These are phyloP conservation scores for Exserohilum rostratum DNA, from an alignment of 2,329 filamentous ascomycete species.

Conservation along the genomic window DNA sequence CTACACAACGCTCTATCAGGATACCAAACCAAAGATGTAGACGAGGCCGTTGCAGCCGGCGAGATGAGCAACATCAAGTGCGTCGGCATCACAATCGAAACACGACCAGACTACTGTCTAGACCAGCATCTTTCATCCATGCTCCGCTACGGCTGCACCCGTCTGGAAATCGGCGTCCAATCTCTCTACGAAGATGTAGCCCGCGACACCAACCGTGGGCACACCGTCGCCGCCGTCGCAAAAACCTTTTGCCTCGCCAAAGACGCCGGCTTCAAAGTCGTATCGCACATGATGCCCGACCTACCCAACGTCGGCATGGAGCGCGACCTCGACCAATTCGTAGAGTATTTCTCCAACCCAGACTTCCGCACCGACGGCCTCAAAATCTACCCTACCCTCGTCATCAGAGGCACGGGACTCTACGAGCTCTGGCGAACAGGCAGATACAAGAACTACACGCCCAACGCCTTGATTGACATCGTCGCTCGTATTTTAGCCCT, in stretches of 20 bases:
- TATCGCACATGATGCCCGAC: conserved; percentile 99
- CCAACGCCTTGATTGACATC: conserved; percentile 93
- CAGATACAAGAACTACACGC: conserved; percentile 97
- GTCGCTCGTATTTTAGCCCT: conserved; percentile 95
- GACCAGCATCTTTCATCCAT: conserved; percentile 95
- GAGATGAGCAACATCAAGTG: conserved; percentile 98
- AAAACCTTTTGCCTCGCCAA: conserved; percentile 98
- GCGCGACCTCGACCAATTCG: conserved; percentile 93
- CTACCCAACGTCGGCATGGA: conserved; percentile 98
- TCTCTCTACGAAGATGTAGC: conserved; percentile 97
- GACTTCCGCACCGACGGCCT: conserved; percentile 94
- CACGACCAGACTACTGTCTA: conserved; percentile 92
- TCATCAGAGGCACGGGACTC: conserved; percentile 93
- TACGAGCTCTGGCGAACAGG: conserved; percentile 98
- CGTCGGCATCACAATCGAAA: conserved; percentile 98
- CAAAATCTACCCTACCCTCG: conserved; percentile 97
- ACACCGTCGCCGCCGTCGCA: conserved; percentile 92
- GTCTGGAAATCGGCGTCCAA: conserved; percentile 93
- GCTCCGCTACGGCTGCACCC: conserved; percentile 96
- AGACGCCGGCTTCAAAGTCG: conserved; percentile 97
- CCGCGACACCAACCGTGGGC: conserved; percentile 94
- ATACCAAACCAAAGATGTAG: conserved; percentile 91
- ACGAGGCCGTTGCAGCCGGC: conserved; percentile 91
- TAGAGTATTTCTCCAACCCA: conserved; percentile 97
- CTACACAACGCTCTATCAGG: conserved; percentile 96